Conservation (phyloP, 1,284 basidiomycete genomes). For the Pseudozyma sp. region DNA sequence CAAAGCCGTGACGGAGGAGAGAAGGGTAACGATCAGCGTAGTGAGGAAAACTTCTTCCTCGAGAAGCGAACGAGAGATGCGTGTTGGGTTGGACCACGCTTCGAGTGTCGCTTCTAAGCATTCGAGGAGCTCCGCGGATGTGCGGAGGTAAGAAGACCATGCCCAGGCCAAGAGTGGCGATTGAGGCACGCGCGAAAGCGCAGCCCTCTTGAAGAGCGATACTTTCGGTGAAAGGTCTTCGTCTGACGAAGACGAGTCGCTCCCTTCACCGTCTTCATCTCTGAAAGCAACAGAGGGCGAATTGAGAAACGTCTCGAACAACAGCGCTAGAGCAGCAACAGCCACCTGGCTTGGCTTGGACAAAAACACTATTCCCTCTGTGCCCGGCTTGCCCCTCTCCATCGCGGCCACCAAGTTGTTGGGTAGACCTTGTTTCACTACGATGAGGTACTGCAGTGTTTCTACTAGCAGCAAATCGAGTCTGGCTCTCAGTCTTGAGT, state of each 20-base stretch:
- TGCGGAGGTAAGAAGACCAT: constrained; percentile 4
- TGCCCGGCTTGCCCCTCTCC: constrained; percentile 18
- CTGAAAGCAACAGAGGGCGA: not conserved
- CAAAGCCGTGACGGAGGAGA: constrained; percentile 66
- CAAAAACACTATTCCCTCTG: constrained; percentile 25
- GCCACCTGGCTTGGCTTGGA: not conserved
- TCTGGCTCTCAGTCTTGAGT: not conserved
- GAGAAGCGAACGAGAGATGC: constrained; percentile 11
- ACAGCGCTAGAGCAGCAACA: constrained; percentile 13
- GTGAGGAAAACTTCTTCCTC: constrained; percentile 75
- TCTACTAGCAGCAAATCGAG: constrained; percentile 15
- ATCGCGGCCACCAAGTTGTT: constrained; percentile 5
- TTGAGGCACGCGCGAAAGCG: not conserved
- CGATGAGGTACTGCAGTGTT: constrained; percentile 14
- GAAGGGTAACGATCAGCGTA: constrained; percentile 76
- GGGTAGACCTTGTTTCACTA: not conserved
- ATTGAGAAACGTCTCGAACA: constrained; percentile 7
- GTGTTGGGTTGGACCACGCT: constrained; percentile 12
- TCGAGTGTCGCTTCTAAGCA: constrained; percentile 14
- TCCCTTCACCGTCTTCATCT: not conserved
- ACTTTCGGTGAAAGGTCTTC: not conserved
- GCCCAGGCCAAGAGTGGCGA: constrained; percentile 27
- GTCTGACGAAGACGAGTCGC: not conserved
- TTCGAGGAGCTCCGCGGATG: not conserved
- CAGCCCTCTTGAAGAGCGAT: constrained; percentile 8